A percentile compares a stretch with the other conserved stretches of the same genome.
These are phyloP conservation scores for Monilinia polystroma DNA, from an alignment of 2,329 filamentous ascomycete genomes.

Conservation along the genomic window DNA sequence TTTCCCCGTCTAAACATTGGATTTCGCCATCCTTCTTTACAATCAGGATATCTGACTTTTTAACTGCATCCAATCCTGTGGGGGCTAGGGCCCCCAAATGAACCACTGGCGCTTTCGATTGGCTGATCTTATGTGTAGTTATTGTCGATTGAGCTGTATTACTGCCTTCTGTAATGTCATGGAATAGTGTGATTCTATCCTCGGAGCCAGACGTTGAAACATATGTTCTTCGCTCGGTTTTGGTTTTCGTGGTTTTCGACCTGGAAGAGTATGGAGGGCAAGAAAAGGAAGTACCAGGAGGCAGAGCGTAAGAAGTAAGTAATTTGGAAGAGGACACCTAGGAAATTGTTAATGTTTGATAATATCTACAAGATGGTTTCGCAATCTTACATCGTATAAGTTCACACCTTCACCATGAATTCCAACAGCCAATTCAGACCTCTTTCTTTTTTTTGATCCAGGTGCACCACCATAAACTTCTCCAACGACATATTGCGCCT, in stretches of 20 bases:
- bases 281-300: slow-evolving; percentile 63
- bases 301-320: slow-evolving; percentile 65
- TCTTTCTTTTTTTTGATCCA: slow-evolving; percentile 59
- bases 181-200: slow-evolving; percentile 58
- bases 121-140: slow-evolving; percentile 46
- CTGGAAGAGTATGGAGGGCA: slow-evolving; percentile 61
- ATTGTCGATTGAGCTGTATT: slow-evolving; percentile 54
- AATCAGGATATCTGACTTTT: slow-evolving; percentile 48
- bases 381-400: slow-evolving; percentile 60
- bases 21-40: slow-evolving; percentile 62
- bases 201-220: slow-evolving; percentile 51
- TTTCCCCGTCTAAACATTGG: slow-evolving; percentile 59
- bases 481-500: slow-evolving; percentile 56
- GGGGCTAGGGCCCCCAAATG: slow-evolving; percentile 44
- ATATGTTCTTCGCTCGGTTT: slow-evolving; percentile 60
- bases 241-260: slow-evolving; percentile 45
- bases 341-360: slow-evolving; percentile 19
- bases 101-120: slow-evolving; percentile 44
- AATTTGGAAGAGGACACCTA: slow-evolving; percentile 61
- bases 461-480: slow-evolving; percentile 61
- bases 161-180: slow-evolving; percentile 53
- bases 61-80: slow-evolving; percentile 21
- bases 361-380: not conserved
- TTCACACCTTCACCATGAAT: slow-evolving; percentile 65
- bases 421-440: slow-evolving; percentile 62